A percentile compares a stretch with the other conserved stretches of the same genome.
Evolutionary conservation across 139 green algal species (phyloP).

Genomic region (Chlamydomonas applanata): DNA sequence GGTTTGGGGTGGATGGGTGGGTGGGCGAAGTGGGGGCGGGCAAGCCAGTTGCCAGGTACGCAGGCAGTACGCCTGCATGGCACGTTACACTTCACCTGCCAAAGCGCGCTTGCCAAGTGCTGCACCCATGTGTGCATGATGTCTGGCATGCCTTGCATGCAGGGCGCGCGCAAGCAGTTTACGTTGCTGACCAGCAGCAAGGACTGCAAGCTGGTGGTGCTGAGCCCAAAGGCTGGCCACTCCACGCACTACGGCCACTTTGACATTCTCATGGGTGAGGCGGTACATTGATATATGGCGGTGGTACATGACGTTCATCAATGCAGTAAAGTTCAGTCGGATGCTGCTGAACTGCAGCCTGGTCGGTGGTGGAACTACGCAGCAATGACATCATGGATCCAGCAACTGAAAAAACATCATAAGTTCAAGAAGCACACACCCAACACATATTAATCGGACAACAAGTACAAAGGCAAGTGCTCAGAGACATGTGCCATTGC

Average conservation of each 20-base stretch:
- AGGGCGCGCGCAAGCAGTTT: constrained; percentile 6
- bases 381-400: no score
- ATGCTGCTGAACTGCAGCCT: not conserved
- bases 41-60: not conserved
- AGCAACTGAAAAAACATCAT: not conserved
- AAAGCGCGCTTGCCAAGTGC: no score
- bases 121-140: not conserved
- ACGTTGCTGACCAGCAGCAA: not conserved
- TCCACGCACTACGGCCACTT: constrained; percentile 39
- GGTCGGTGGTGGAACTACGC: not conserved
- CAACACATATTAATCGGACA: not conserved
- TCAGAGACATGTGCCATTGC: not conserved
- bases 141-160: not conserved
- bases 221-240: not conserved
- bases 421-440: not conserved
- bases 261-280: constrained; percentile 49
- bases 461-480: not conserved
- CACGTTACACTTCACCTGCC: no score
- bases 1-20: no score
- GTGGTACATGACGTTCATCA: not conserved
- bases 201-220: not conserved
- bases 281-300: not conserved
- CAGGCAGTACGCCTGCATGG: no score
- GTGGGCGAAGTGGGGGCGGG: no score
- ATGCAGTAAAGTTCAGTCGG: not conserved